A percentile compares a stretch with the other conserved stretches of the same genome.
phyloP scores from a whole-genome alignment of 2,329 filamentous ascomycete genomes.

The Sordariomycetes sp. region DNA sequence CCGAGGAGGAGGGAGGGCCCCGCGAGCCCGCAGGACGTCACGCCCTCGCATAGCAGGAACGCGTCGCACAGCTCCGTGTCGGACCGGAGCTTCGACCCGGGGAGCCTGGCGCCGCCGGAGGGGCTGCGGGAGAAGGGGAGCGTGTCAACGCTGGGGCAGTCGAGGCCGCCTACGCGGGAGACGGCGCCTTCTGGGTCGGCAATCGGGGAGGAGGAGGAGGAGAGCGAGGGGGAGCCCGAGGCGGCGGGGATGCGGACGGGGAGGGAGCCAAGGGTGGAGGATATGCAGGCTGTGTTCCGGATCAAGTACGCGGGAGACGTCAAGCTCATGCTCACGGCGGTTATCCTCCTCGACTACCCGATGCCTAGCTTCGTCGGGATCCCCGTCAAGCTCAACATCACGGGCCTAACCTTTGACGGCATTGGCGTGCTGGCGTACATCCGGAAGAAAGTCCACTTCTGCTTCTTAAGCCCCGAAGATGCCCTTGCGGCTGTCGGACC shows the following conservation, averaged over 20 bases:
- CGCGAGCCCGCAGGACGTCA: neutral
- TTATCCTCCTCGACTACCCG: constrained; percentile 93
- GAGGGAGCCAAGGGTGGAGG: constrained; percentile 66
- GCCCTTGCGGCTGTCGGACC: constrained; percentile 57
- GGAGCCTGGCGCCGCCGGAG: constrained; percentile 22
- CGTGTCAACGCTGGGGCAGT: constrained; percentile 45
- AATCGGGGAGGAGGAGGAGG: constrained; percentile 24
- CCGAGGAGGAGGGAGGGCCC: neutral
- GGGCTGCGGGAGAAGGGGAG: constrained; percentile 45
- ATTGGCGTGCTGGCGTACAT: constrained; percentile 89
- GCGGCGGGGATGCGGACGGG: constrained; percentile 19
- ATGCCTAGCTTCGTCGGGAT: constrained; percentile 98
- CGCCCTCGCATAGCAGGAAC: constrained; percentile 25
- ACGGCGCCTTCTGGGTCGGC: constrained; percentile 21
- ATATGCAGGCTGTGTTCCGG: constrained; percentile 85
- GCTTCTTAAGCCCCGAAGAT: constrained; percentile 87
- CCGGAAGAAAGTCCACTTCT: constrained; percentile 79
- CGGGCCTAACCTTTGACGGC: constrained; percentile 87
- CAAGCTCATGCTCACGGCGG: constrained; percentile 76
- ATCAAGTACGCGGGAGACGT: constrained; percentile 84
- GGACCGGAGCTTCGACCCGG: constrained; percentile 22
- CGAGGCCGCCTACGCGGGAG: constrained; percentile 43
- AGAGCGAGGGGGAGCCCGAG: constrained; percentile 15
- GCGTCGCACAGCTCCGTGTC: constrained; percentile 33
- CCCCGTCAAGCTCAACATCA: constrained; percentile 87